Evolutionary conservation across 768 basidiomycete species (phyloP).

Genomic region (Sporobolomyces roseus): DNA sequence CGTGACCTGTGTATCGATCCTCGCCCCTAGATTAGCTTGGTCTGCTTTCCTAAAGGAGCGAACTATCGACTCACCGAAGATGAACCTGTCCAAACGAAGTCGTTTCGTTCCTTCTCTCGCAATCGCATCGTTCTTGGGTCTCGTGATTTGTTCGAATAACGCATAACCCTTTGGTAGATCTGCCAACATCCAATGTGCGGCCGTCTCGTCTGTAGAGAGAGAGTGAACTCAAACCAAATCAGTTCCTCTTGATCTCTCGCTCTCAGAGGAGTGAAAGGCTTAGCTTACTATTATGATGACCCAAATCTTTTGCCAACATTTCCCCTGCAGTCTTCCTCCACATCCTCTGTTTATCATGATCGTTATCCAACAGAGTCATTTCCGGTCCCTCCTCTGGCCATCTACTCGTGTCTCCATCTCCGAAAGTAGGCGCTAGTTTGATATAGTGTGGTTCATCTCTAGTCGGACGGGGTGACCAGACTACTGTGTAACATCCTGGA

Average conservation of each 20-base stretch:
- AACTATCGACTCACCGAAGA: conserved; percentile 17
- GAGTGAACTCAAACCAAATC: not conserved
- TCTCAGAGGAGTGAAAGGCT: no score
- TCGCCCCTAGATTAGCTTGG: no score
- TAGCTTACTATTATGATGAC: conserved; percentile 17
- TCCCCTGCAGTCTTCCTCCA: conserved; percentile 36
- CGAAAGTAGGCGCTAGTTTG: conserved; percentile 12
- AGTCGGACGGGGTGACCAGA: conserved; percentile 1
- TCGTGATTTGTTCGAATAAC: conserved; percentile 35
- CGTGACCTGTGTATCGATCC: conserved; percentile 4
- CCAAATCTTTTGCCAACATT: conserved; percentile 22
- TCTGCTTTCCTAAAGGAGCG: no score
- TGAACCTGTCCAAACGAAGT: conserved; percentile 33
- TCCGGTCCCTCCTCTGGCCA: conserved; percentile 23
- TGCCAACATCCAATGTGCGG: conserved; percentile 26
- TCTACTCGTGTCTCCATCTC: conserved; percentile 9
- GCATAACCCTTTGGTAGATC: conserved; percentile 34
- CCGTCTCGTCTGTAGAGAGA: conserved; percentile 1
- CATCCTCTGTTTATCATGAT: conserved; percentile 23
- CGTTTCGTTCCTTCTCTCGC: not conserved
- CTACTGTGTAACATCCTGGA: not conserved
- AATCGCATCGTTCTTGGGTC: conserved; percentile 19
- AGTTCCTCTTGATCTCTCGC: not conserved
- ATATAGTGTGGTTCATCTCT: conserved; percentile 15
- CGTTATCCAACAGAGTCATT: conserved; percentile 10